Evolutionary conservation across 2,329 filamentous ascomycete species (phyloP).

Genomic region (Cordyceps fumosorosea): DNA sequence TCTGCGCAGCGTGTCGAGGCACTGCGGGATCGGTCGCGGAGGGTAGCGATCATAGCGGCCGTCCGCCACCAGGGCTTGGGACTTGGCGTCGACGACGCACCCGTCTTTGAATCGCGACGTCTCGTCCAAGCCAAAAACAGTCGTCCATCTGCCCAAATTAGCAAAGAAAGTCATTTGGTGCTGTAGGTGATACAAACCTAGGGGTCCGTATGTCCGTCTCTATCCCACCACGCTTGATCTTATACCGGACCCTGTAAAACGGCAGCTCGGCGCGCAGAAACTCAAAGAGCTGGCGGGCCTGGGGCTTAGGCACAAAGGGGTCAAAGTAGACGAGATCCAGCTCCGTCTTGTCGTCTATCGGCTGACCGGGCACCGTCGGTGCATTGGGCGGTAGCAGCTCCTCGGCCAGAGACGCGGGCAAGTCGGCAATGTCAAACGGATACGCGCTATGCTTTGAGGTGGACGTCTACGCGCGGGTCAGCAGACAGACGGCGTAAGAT

Average conservation of each 20-base stretch:
- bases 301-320: constrained; percentile 57
- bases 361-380: constrained; percentile 45
- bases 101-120: constrained; percentile 54
- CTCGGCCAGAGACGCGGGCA: constrained; percentile 32
- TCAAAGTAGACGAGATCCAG: constrained; percentile 71
- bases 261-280: constrained; percentile 66
- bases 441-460: constrained; percentile 39
- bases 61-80: constrained; percentile 33
- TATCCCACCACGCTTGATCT: constrained; percentile 58
- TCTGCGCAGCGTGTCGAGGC: constrained; percentile 56
- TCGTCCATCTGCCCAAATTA: constrained; percentile 37
- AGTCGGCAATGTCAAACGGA: constrained; percentile 42
- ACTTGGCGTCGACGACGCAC: constrained; percentile 38
- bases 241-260: constrained; percentile 71
- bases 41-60: constrained; percentile 48
- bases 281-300: constrained; percentile 55
- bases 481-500: not conserved
- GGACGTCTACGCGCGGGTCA: constrained; percentile 16
- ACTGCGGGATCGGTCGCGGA: constrained; percentile 65
- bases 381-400: constrained; percentile 35
- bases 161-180: not conserved
- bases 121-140: constrained; percentile 52
- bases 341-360: constrained; percentile 61
- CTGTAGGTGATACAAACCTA: constrained; percentile 26
- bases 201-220: constrained; percentile 55